Evolutionary conservation across 805 yeast species (phyloP), one percentile per base, ranked within the genome.

Genomic region (Maudiozyma bulderi): DNA sequence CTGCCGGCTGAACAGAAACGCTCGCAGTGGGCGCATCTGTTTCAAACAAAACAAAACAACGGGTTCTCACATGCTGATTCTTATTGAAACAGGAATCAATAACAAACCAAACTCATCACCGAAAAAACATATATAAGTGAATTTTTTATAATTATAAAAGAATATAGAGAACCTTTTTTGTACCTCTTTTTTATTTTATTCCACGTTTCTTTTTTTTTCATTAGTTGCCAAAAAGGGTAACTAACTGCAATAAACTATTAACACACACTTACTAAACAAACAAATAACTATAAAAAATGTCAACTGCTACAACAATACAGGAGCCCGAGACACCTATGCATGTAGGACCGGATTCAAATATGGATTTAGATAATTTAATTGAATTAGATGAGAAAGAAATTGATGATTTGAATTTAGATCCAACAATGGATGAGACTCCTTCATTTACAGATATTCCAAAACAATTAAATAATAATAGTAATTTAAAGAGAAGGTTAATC

Each of bases 311-410:
- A 9, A 46, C 20, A n/a, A 26, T 28, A 44, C n/a, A 59, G 32
- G 57, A 58, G 40, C 68, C 68, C 5, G 54, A 49, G 6, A 64
- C 68, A 6, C 68, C 68, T 3, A 43, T 56, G 29, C 68, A 64
- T 50, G 58, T 62, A 8, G 54, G 52, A 33, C 60, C 68, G 6
- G 52, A 64, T 45, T 60, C 61, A 43, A 56, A 55, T 33, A 40
- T 58, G 10, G 55, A 59, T 45, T 48, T 60, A 28, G 51, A 57
- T 47, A 53, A 51, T 29, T 43, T 64, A 4, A 51, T 57, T 14
- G 65, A 62, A 47, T 42, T 64, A 31, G 61, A 61, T 47, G 63
- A 57, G 9, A 47, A 53, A 15, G 66, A 62, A 39, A 56, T 64
- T 5, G 54, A 52, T 32, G 68, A 59, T 38, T 51, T 64, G 20